Base-by-base conservation (phyloP, 768 basidiomycete species). In the Mycena filopes region DNA sequence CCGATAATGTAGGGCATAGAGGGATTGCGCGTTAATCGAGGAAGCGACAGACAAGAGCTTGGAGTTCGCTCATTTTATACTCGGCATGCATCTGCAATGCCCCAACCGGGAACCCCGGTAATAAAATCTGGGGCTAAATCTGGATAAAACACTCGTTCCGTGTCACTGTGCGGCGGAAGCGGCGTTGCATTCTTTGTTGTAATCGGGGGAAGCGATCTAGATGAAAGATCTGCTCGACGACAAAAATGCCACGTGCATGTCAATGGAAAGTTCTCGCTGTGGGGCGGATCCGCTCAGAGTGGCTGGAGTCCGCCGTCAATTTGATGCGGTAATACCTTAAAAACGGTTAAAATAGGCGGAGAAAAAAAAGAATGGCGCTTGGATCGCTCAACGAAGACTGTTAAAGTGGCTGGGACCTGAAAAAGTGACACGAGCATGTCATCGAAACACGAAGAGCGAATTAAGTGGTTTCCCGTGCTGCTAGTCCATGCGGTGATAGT, bases 1-100 rank as follows among this genome's bases (percentile, higher is more conserved):
- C 84, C 86, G 55, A 84, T 73, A 70, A 78, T 76, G 76, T 84
- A 86, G 71, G 85, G 84, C 84, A 86, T 86, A 60, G 61, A 69
- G 47, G 55, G 70, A 78, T 71, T 49, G 40, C 25, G 42, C 41
- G 28, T 21, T 56, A 56, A 63, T 64, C 31, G 48, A 71, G 60
- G 58, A 71, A 70, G 64, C 70, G 74, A 73, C 68, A 70, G 67
- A 70, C 66, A 64, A 56, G 69, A 70, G 66, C 47, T 60, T 51
- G 40, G 60, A 54, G 64, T 47, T 43, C 15, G 36, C 41, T 9
- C 63, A 53, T 65, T 69, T 65, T 69, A 69, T 69, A 69, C 29
- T 41, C 40, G 42, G 57, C 57, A 59, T 67, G 55, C 66, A 31
- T 41, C 55, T 40, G 47, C 57, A 51, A 43, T 55, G 38, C 55